phyloP scores from a whole-genome alignment of 2,329 filamentous ascomycete species.

The Ophiostoma fasciatum region DNA sequence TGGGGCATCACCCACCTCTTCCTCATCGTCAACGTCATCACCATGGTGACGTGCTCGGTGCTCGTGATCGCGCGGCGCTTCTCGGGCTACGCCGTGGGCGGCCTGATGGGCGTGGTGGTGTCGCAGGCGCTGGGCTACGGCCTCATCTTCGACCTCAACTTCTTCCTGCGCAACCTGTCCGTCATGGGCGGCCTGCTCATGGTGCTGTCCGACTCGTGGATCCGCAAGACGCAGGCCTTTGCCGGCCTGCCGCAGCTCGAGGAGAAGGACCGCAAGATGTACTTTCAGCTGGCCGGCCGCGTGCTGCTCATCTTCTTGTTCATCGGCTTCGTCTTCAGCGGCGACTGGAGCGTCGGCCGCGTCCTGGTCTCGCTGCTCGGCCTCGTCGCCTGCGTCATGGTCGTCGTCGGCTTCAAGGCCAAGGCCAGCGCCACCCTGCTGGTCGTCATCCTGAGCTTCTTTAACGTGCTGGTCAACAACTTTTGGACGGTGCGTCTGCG shows the following conservation, averaged over 20 bases:
- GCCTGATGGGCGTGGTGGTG: conserved; percentile 80
- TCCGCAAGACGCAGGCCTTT: conserved; percentile 92
- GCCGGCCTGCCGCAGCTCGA: conserved; percentile 87
- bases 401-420: conserved; percentile 98
- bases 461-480: conserved; percentile 97
- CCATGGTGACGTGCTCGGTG: conserved; percentile 68
- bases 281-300: conserved; percentile 94
- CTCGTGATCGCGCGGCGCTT: conserved; percentile 86
- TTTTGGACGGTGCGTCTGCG: conserved; percentile 93
- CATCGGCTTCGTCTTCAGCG: conserved; percentile 88
- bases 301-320: conserved; percentile 97
- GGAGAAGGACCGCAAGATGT: conserved; percentile 99
- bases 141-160: conserved; percentile 97
- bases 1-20: conserved; percentile 82
- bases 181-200: conserved; percentile 95
- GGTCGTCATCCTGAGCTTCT: conserved; percentile 87
- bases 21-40: conserved; percentile 76
- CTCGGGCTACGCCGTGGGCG: conserved; percentile 82
- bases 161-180: conserved; percentile 96
- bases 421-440: conserved; percentile 96
- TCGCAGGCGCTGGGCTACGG: conserved; percentile 93
- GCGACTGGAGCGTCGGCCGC: conserved; percentile 82
- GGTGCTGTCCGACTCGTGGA: conserved; percentile 97
- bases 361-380: conserved; percentile 74
- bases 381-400: conserved; percentile 89